Base-by-base conservation (phyloP, 2,329 filamentous ascomycete species). In the Byssochlamys sp. region DNA sequence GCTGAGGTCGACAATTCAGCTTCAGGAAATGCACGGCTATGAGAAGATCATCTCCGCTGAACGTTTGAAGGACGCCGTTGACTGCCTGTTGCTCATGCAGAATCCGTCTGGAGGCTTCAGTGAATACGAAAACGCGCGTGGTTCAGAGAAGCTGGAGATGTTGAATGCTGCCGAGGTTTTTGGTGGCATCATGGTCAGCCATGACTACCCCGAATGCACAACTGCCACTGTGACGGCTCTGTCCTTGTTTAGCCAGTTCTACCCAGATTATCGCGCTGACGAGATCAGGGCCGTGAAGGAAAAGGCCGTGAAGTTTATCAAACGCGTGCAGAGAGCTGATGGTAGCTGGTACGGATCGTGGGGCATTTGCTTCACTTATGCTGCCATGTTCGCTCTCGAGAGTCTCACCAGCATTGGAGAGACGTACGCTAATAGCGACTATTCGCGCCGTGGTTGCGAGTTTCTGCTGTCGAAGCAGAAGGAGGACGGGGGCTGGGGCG, bases 291-390 rank as follows among this genome's bases (percentile, higher is more conserved):
- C 69, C 0, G 90, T 94, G 66, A 87, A 94, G 63, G 76, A 78
- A 24, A 81, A 86, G 39, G 91, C 91, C 0, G 84, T 96, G 0
- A 77, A 80, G 54, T 97, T 91, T 78, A 95, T 99, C 73, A 89
- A 91, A 68, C 80, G 80, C 1, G 83, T 85, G 2, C 94, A 97
- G 73, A 79, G 83, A 1, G 72, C 80, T 0, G 90, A 97, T 65
- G 94, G 94, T n/a, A 88, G 87, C 59, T 99, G 94, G 94, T 97
- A 99, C 70, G 94, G 94, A 52, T 91, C 85, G 69, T 99, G 94
- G 94, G 94, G 90, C 55, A 95, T 99, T 66, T 99, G 94, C 76
- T 99, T 95, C 73, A 96, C 91, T 0, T 99, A 99, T 69, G 94
- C 91, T 0, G 89, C 85, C 62, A 95, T 97, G 91, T 99, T 99